Conservation (phyloP, 176 grass and related monocot species). For the Avena insularis region DNA sequence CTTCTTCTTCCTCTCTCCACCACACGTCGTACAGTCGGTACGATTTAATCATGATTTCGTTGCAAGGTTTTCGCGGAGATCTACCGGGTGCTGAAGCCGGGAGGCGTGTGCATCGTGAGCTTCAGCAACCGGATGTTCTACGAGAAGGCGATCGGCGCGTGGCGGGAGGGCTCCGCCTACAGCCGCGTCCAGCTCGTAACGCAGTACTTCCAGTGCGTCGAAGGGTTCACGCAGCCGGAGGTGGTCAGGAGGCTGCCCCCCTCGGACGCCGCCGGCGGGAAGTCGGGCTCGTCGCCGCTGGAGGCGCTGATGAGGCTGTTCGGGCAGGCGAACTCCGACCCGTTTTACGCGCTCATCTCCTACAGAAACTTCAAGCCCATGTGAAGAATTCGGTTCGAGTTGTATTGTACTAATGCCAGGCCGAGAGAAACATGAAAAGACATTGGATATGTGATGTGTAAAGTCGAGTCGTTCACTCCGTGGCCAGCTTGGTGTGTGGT, state of each 20-base stretch:
- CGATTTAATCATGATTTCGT: neutral
- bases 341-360: slow-evolving; percentile 87
- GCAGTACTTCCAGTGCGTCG: slow-evolving; percentile 85
- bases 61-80: slow-evolving; percentile 83
- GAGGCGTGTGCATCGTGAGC: slow-evolving; percentile 85
- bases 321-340: slow-evolving; percentile 64
- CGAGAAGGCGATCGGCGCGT: slow-evolving; percentile 82
- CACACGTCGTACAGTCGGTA: neutral
- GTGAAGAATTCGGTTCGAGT: slow-evolving; percentile 24
- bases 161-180: slow-evolving; percentile 87
- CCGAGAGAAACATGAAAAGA: no score
- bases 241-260: slow-evolving; percentile 67
- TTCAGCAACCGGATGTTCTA: slow-evolving; percentile 97
- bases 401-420: no score
- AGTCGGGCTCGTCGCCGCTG: slow-evolving; percentile 54
- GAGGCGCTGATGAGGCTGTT: slow-evolving; percentile 68
- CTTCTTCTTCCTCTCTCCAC: neutral
- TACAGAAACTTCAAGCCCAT: slow-evolving; percentile 78
- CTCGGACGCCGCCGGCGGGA: slow-evolving; percentile 34
- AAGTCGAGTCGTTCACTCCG: no score
- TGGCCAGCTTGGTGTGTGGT: no score
- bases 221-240: slow-evolving; percentile 91
- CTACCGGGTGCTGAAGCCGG: slow-evolving; percentile 87
- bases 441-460: no score
- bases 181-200: slow-evolving; percentile 81